These are phyloP conservation scores for Euphorbia celastroides DNA, from an alignment of 441 rosid species.

Conservation along the genomic window DNA sequence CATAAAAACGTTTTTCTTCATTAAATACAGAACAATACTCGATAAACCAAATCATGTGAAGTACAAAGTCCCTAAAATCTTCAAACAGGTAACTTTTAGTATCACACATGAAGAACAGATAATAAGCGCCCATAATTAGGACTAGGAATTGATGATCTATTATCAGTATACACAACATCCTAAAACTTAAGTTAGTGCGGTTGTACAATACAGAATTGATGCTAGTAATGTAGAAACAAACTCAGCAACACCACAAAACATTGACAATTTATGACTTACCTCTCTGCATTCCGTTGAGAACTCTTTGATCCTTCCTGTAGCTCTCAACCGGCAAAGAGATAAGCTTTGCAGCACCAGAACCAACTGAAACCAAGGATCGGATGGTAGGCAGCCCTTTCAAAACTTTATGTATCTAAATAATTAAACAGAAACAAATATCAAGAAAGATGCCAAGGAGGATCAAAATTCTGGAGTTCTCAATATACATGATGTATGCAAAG, in stretches of 20 bases:
- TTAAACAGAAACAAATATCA: constrained; percentile 17
- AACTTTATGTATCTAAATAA: constrained; percentile 64
- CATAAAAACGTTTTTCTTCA: background rate
- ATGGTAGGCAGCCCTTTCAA: constrained; percentile 75
- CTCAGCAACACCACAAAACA: background rate
- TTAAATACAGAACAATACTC: background rate
- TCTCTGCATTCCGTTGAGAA: constrained; percentile 94
- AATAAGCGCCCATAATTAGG: background rate
- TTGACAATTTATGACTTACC: constrained; percentile 39
- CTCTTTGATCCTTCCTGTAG: constrained; percentile 80
- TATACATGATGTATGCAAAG: constrained; percentile 8
- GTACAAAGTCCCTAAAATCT: background rate
- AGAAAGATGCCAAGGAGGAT: constrained; percentile 9
- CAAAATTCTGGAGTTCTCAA: constrained; percentile 12
- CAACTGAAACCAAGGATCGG: constrained; percentile 78
- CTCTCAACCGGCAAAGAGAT: constrained; percentile 85
- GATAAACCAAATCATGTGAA: background rate
- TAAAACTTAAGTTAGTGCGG: background rate
- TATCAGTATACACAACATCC: background rate
- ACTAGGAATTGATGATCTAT: background rate
- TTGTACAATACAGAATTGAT: background rate
- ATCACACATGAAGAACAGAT: background rate
- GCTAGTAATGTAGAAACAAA: background rate
- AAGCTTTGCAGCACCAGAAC: constrained; percentile 78
- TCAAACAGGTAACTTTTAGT: background rate